A percentile compares a stretch with the other conserved stretches of the same genome.
Evolutionary conservation across 1,139 yeast species (phyloP).

Genomic region (Scheffersomyces parashehatae): DNA sequence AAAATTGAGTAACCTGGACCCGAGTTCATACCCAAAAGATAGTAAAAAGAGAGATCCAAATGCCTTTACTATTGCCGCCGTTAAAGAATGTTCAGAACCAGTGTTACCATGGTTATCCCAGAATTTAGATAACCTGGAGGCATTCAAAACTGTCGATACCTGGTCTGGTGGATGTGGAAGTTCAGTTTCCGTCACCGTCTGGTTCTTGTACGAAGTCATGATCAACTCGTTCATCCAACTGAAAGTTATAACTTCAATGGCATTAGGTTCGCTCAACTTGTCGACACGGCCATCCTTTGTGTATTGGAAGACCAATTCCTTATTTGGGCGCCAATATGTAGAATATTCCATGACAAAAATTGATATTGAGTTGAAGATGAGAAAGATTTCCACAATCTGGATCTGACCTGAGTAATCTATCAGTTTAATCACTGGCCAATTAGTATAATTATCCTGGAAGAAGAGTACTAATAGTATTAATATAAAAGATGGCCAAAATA

Average conservation of each 20-base stretch:
- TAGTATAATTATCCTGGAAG: slow-evolving; percentile 32
- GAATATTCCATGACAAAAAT: slow-evolving; percentile 27
- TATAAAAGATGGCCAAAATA: slow-evolving; percentile 44
- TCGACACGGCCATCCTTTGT: slow-evolving; percentile 8
- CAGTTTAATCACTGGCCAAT: slow-evolving; percentile 23
- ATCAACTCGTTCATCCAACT: slow-evolving; percentile 65
- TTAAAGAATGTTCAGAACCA: slow-evolving; percentile 31
- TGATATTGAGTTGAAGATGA: slow-evolving; percentile 19
- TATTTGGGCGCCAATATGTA: slow-evolving; percentile 30
- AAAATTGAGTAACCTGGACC: slow-evolving; percentile 46
- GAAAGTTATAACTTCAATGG: slow-evolving; percentile 54
- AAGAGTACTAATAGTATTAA: slow-evolving; percentile 20
- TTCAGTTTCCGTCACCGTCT: slow-evolving; percentile 50
- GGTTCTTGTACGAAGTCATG: slow-evolving; percentile 46
- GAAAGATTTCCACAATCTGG: slow-evolving; percentile 16
- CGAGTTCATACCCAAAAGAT: slow-evolving; percentile 47
- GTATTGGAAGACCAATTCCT: slow-evolving; percentile 20
- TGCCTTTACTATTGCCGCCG: slow-evolving; percentile 43
- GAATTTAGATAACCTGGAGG: slow-evolving; percentile 16
- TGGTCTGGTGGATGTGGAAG: slow-evolving; percentile 56
- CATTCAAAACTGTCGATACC: slow-evolving; percentile 38
- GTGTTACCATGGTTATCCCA: slow-evolving; percentile 15
- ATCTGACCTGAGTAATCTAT: slow-evolving; percentile 9
- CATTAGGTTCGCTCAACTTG: slow-evolving; percentile 40
- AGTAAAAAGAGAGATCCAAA: slow-evolving; percentile 47